Evolutionary conservation across 805 yeast species (phyloP).

Genomic region (Cyberlindnera xylosilytica): DNA sequence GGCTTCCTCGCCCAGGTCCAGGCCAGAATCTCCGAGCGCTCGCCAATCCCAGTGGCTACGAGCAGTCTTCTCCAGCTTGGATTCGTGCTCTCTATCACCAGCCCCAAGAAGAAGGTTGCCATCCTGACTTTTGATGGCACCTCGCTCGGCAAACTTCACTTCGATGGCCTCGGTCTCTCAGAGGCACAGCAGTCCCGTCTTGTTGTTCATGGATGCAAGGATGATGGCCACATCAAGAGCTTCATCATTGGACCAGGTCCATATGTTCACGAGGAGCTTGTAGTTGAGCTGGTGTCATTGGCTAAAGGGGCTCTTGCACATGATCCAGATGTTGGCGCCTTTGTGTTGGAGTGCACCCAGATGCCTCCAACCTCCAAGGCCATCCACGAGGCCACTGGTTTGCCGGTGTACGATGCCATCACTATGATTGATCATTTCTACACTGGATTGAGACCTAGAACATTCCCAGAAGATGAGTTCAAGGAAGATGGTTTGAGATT

Average conservation of each 20-base stretch:
- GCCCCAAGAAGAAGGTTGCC: constrained; percentile 26
- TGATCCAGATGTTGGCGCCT: constrained; percentile 26
- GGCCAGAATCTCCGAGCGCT: constrained; percentile 20
- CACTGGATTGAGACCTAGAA: constrained; percentile 25
- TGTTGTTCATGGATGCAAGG: constrained; percentile 22
- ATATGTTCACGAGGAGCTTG: constrained; percentile 26
- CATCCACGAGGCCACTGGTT: constrained; percentile 25
- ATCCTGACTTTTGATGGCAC: constrained; percentile 32
- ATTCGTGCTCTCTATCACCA: constrained; percentile 21
- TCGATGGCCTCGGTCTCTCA: constrained; percentile 30
- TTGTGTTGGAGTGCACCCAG: constrained; percentile 35
- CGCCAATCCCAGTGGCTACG: constrained; percentile 32
- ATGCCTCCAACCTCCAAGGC: constrained; percentile 34
- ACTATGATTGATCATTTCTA: constrained; percentile 34
- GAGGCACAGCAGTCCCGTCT: constrained; percentile 21
- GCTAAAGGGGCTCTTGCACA: constrained; percentile 23
- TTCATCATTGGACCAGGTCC: constrained; percentile 27
- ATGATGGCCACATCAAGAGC: constrained; percentile 25
- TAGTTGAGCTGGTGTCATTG: constrained; percentile 26
- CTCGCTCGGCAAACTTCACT: constrained; percentile 27
- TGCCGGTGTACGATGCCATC: constrained; percentile 32
- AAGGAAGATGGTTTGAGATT: constrained; percentile 24
- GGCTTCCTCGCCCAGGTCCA: constrained; percentile 35
- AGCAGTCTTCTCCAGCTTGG: constrained; percentile 32
- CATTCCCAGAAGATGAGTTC: constrained; percentile 21